Evolutionary conservation across 495 filamentous ascomycete species (phyloP), one percentile per base, ranked within the genome.

Genomic region (Glutinoglossum americanum): DNA sequence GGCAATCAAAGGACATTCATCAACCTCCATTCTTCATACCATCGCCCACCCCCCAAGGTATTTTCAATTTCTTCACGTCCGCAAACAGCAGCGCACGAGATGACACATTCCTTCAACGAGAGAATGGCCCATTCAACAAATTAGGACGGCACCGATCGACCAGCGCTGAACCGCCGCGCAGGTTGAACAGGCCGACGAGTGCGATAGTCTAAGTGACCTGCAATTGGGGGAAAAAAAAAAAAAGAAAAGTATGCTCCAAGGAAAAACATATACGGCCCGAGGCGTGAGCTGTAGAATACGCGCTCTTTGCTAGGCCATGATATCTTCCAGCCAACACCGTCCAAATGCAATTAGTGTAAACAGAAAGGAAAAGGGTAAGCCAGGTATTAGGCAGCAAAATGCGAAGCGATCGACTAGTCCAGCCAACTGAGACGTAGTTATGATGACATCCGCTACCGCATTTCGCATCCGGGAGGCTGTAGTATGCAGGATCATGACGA

Each of bases 121-220:
- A 45, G 19, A 30, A 45, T 33, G 39, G 30, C 55, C 44, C 13
- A 54, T 54, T 45, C 17, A 60, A 59, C 58, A 54, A 68, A 74
- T 73, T 73, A 74, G 70, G 37, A 72, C 72, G 73, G 70, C 71
- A 71, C 67, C 67, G 51, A 64, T 77, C 76, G 79, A 80, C 79
- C 79, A 77, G 81, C 79, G 79, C 76, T 78, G 72, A 74, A 63
- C 67, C 67, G 65, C 67, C 66, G 65, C 60, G 47, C 47, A 51
- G 47, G 47, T 51, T 51, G 47, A 51, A 27, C 23, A 39, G 41
- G 59, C 55, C 47, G 60, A 60, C 48, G 61, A 64, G 62, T 66
- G 64, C 65, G 53, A 33, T 6, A 65, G 59, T 51, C 15, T 15
- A 25, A 51, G 47, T 51, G 47, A 26, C 17, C 47, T 51, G 47